Conservation (phyloP, 2,329 filamentous ascomycete genomes). For the Diaporthe australafricana region DNA sequence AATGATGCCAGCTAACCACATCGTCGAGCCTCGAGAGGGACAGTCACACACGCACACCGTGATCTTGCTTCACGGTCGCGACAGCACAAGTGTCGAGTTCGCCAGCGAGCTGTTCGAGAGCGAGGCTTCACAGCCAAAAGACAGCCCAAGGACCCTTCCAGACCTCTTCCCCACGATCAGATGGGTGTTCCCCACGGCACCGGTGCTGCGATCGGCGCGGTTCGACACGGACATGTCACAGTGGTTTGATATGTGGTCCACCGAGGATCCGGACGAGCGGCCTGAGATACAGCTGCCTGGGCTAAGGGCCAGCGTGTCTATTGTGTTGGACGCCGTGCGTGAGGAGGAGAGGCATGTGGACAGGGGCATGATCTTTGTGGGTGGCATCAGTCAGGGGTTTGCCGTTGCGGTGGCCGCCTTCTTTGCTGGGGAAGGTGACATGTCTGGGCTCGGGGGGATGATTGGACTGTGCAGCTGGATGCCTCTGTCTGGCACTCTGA, state of each 20-base stretch:
- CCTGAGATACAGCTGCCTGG: slow-evolving; percentile 27
- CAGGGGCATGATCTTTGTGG: slow-evolving; percentile 22
- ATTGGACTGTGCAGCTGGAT: slow-evolving; percentile 33
- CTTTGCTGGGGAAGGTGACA: not conserved
- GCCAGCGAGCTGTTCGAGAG: slow-evolving; percentile 54
- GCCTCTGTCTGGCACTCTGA: not conserved
- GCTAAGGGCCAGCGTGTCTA: not conserved
- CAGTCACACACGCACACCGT: slow-evolving; percentile 55
- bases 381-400: slow-evolving; percentile 35
- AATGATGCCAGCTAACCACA: not conserved
- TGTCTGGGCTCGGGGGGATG: not conserved
- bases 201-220: slow-evolving; percentile 37
- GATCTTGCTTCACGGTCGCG: slow-evolving; percentile 59
- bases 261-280: slow-evolving; percentile 57
- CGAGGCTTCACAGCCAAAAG: slow-evolving; percentile 42
- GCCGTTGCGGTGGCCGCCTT: slow-evolving; percentile 14
- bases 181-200: slow-evolving; percentile 47
- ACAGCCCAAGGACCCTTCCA: slow-evolving; percentile 40
- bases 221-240: slow-evolving; percentile 40
- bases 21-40: not conserved
- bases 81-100: slow-evolving; percentile 53
- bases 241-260: slow-evolving; percentile 57
- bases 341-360: not conserved
- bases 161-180: slow-evolving; percentile 39
- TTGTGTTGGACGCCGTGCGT: not conserved